Evolutionary conservation across 352 stramenopile species (phyloP), one percentile per base, ranked within the genome.

Genomic region (Phytophthora fragariae): DNA sequence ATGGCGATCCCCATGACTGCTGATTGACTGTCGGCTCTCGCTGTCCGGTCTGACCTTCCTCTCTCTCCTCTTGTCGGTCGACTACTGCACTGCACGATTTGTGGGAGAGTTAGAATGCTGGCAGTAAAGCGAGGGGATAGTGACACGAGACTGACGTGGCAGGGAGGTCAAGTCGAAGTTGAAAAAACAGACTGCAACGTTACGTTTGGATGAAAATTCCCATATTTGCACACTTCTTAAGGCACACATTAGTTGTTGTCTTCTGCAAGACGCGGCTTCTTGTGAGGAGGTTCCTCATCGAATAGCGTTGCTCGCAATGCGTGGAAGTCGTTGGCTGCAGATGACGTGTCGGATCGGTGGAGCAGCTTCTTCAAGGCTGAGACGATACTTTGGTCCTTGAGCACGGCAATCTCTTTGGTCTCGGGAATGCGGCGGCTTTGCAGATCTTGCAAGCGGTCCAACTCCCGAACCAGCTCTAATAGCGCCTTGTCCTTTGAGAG

Each of bases 1-100:
- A 99, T 94, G 69, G 99, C 83, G 65, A 99, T 99, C 53, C 98
- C 98, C 98, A 99, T 99, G 31, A 61, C 67, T 62, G 29, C 31
- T 8, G 37, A 44, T 19, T 21, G n/a, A 64, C 57, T 8, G 39
- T 29, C 46, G 46, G 12, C 41, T 50, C 41, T 27, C n/a, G 37
- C 61, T 68, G 39, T 62, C 62, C 62, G 52, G 52, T 49, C n/a
- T 15, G 62, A 67, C 68, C 63, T 73, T 70, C 58, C 35, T 41
- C 27, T 31, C 35, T 41, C 27, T 31, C 2, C 27, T 31, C 27
- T 31, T 31, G 27, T 31, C 27, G 27, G 27, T 31, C 27, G 27
- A 31, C 27, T 31, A 31, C 27, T 31, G 27, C 27, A 31, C 27
- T 31, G 27, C 27, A 31, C 57, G 15, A 60, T 11, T 73, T 69